Conservation (phyloP, 345 rosid species). For the Brassica incana region DNA sequence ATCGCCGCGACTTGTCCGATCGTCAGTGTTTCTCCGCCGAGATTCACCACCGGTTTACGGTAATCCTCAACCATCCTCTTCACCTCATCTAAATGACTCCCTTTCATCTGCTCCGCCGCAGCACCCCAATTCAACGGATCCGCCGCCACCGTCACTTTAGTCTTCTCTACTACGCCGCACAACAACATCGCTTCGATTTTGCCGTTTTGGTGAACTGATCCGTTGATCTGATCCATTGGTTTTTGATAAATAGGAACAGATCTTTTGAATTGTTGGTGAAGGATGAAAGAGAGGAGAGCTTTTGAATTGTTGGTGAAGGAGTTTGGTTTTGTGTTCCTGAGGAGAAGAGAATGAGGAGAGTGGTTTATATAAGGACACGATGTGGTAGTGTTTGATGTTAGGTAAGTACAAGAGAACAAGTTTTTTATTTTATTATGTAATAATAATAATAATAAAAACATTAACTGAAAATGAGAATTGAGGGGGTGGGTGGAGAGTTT, state of each 20-base stretch:
- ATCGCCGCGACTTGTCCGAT: conserved; percentile 76
- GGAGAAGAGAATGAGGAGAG: conserved; percentile 13
- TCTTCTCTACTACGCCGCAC: conserved; percentile 24
- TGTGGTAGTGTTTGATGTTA: conserved; percentile 19
- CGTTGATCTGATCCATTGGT: conserved; percentile 34
- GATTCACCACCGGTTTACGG: conserved; percentile 54
- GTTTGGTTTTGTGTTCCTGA: conserved; percentile 14
- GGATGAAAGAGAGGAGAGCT: conserved; percentile 5
- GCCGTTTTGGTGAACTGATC: conserved; percentile 12
- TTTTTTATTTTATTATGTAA: background rate
- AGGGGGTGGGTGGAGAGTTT: conserved; percentile 40
- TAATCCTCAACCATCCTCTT: conserved; percentile 66
- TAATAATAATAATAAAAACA: background rate
- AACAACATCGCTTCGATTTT: conserved; percentile 21
- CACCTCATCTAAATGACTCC: conserved; percentile 85
- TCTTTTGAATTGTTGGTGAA: conserved; percentile 7
- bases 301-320: conserved; percentile 11
- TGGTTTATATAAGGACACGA: conserved; percentile 28
- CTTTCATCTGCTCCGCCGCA: conserved; percentile 71
- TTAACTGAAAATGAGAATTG: background rate
- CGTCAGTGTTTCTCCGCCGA: conserved; percentile 73
- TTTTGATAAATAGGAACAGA: conserved; percentile 4
- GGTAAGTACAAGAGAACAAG: background rate
- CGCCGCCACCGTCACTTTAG: background rate
- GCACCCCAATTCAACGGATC: conserved; percentile 76